A percentile compares a stretch with the other conserved stretches of the same genome.
phyloP scores from a whole-genome alignment of 129 eudicot species.

The Artemisia argyi region DNA sequence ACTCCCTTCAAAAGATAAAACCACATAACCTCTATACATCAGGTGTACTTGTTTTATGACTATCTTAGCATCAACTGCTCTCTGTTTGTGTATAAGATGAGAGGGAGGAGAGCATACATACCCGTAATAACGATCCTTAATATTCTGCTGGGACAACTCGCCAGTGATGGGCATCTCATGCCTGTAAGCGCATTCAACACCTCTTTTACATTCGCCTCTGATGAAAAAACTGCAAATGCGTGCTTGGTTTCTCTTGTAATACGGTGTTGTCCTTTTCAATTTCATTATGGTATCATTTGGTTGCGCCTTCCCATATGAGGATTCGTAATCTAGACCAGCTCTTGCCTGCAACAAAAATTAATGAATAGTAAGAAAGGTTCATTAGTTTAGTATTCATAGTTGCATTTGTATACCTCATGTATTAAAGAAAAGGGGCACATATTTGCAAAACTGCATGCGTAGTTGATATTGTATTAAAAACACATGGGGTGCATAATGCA shows the following conservation, averaged over 20 bases:
- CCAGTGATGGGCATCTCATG: slow-evolving; percentile 71
- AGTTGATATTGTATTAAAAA: not conserved
- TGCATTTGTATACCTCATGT: not conserved
- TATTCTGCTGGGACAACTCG: slow-evolving; percentile 61
- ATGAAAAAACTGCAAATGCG: slow-evolving; percentile 70
- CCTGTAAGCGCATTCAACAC: slow-evolving; percentile 73
- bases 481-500: too few species aligned
- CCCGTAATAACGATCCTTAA: slow-evolving; percentile 78
- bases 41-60: too few species aligned
- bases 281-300: slow-evolving; percentile 72
- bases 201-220: slow-evolving; percentile 77
- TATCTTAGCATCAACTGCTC: too few species aligned
- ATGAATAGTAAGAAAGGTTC: not conserved
- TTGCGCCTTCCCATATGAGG: too few species aligned
- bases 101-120: slow-evolving; percentile 15
- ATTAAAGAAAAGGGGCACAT: not conserved
- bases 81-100: too few species aligned
- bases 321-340: slow-evolving; percentile 75
- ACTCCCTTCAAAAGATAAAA: too few species aligned
- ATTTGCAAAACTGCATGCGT: not conserved
- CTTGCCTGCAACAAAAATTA: slow-evolving; percentile 42
- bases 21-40: too few species aligned
- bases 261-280: slow-evolving; percentile 73
- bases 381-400: not conserved
- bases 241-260: slow-evolving; percentile 73